A percentile compares a stretch with the other conserved stretches of the same genome.
Conservation (phyloP, 345 rosid species). For the Dimocarpus longan region DNA sequence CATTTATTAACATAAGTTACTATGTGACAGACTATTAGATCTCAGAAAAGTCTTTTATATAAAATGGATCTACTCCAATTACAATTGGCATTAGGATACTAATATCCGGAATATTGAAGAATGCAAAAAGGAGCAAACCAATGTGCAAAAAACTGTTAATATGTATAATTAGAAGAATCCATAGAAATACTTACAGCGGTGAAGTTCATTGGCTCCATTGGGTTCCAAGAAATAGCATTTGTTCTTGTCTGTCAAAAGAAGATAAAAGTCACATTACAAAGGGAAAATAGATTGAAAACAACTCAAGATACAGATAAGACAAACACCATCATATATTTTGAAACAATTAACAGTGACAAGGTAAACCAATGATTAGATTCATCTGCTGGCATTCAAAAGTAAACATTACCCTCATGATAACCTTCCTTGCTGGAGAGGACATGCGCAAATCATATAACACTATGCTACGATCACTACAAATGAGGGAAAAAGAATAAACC, state of each 20-base stretch:
- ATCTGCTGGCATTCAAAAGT: neutral
- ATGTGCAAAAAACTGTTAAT: neutral
- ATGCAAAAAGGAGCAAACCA: neutral
- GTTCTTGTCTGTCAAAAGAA: conserved; percentile 71
- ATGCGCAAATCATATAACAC: conserved; percentile 78
- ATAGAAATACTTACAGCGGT: conserved; percentile 72
- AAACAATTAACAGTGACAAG: neutral
- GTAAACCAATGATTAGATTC: neutral
- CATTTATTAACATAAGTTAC: neutral
- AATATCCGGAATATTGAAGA: neutral
- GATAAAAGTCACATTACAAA: conserved; percentile 12
- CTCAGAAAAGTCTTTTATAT: neutral
- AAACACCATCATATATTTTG: neutral
- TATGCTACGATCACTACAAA: conserved; percentile 78
- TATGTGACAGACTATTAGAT: neutral
- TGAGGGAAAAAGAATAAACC: conserved; percentile 10
- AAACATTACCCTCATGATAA: conserved; percentile 75
- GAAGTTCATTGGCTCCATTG: conserved; percentile 98
- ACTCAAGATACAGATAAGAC: conserved; percentile 5
- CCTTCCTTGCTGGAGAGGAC: conserved; percentile 77
- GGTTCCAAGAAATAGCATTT: conserved; percentile 95
- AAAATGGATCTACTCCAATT: neutral
- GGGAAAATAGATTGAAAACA: neutral
- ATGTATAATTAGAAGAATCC: conserved; percentile 16
- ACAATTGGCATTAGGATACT: neutral